phyloP scores from a whole-genome alignment of 2,329 filamentous ascomycete species.

The Aspergillus costaricaensis region DNA sequence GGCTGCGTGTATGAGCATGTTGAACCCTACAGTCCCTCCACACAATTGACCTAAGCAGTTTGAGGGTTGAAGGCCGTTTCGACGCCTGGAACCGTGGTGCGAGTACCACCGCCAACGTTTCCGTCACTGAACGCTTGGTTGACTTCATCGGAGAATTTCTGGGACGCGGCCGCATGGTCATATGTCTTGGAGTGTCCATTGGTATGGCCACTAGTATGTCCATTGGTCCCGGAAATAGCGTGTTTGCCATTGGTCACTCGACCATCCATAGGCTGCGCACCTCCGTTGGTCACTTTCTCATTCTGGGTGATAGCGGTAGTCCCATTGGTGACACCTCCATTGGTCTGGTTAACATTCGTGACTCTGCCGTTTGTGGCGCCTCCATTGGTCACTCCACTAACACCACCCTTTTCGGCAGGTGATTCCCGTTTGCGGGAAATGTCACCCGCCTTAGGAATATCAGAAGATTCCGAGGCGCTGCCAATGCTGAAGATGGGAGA shows the following conservation, averaged over 20 bases:
- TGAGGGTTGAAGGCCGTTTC: constrained; percentile 28
- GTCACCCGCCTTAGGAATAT: constrained; percentile 62
- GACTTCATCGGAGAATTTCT: constrained; percentile 36
- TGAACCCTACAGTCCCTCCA: not conserved
- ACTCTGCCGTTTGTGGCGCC: not conserved
- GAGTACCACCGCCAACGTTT: constrained; percentile 2
- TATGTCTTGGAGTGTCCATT: constrained; percentile 7
- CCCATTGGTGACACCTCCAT: constrained; percentile 13
- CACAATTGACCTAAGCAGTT: constrained; percentile 17
- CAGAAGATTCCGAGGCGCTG: constrained; percentile 68
- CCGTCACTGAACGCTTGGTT: constrained; percentile 32
- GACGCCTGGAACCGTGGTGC: constrained; percentile 16
- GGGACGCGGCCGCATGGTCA: constrained; percentile 25
- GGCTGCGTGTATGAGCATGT: not conserved
- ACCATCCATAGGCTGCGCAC: constrained; percentile 1
- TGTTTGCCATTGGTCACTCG: constrained; percentile 6
- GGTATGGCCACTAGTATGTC: not conserved
- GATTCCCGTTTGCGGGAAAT: constrained; percentile 63
- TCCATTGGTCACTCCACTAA: not conserved
- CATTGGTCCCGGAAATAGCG: constrained; percentile 8
- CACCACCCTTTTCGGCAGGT: constrained; percentile 29
- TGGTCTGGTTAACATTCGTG: constrained; percentile 16
- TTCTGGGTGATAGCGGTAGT: constrained; percentile 15
- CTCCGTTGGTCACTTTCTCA: constrained; percentile 19
- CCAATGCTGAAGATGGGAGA: constrained; percentile 91